Conservation (phyloP, 1,284 basidiomycete species). For the Papiliotrema fonsecae region DNA sequence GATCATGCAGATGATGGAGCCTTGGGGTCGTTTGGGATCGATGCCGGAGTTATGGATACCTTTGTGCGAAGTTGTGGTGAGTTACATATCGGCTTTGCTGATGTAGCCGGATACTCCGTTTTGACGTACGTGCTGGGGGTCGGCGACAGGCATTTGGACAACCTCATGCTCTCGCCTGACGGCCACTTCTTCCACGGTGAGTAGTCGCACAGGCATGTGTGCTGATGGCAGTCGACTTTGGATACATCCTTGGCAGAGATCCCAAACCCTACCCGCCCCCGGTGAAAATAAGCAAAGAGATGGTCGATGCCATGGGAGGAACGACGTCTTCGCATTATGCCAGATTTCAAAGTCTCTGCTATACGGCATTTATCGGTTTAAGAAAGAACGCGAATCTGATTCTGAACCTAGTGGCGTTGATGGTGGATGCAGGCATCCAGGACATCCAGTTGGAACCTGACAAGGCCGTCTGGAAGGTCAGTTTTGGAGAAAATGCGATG, state of each 20-base stretch:
- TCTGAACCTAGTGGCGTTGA: constrained; percentile 89
- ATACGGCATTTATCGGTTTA: constrained; percentile 91
- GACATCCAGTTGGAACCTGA: constrained; percentile 80
- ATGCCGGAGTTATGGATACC: constrained; percentile 87
- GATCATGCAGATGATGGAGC: constrained; percentile 87
- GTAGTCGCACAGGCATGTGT: constrained; percentile 35
- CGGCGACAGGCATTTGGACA: constrained; percentile 95
- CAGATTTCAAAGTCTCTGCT: constrained; percentile 92
- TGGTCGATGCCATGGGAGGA: constrained; percentile 99
- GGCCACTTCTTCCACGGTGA: constrained; percentile 57
- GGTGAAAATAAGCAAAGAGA: constrained; percentile 98
- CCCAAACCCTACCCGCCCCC: constrained; percentile 97
- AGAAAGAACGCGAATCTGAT: constrained; percentile 98
- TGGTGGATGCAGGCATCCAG: constrained; percentile 97
- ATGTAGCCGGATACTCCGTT: constrained; percentile 90
- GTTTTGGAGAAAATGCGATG: background rate
- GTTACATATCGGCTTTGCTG: constrained; percentile 38
- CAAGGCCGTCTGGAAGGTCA: constrained; percentile 56
- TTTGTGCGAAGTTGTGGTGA: constrained; percentile 94
- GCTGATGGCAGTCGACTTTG: constrained; percentile 77
- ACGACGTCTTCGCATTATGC: constrained; percentile 85
- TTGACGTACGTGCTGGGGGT: constrained; percentile 96
- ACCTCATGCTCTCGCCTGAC: constrained; percentile 86
- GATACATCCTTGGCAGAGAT: constrained; percentile 95
- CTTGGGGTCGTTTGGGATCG: constrained; percentile 86